phyloP scores from a whole-genome alignment of 345 rosid genomes.

The Sisymbrium irio region DNA sequence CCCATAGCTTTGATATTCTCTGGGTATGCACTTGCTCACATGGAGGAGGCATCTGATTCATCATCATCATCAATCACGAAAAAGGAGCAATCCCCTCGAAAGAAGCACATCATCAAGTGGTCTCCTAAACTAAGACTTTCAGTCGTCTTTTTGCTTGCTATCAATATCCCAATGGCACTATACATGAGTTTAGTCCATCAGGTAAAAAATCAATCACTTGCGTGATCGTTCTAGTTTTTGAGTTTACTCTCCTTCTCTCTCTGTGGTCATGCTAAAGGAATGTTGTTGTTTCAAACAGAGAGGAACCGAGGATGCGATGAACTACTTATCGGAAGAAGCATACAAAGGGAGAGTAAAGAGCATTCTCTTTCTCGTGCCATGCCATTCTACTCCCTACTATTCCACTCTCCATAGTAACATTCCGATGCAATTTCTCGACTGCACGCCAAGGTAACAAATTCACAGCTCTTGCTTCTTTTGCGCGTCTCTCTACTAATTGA shows the following conservation, averaged over 20 bases:
- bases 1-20: conserved; percentile 85
- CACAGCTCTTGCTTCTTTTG: conserved; percentile 5
- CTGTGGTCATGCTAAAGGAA: conserved; percentile 5
- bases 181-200: conserved; percentile 89
- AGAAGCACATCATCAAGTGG: conserved; percentile 33
- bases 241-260: neutral
- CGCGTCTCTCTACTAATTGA: neutral
- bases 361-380: conserved; percentile 82
- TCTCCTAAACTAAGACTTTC: conserved; percentile 46
- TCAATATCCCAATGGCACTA: conserved; percentile 85
- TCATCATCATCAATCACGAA: conserved; percentile 6
- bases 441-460: conserved; percentile 71
- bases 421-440: conserved; percentile 72
- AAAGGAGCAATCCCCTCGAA: conserved; percentile 40
- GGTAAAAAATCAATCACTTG: conserved; percentile 41
- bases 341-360: conserved; percentile 55
- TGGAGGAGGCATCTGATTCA: conserved; percentile 42
- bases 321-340: conserved; percentile 78
- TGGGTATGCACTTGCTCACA: conserved; percentile 64
- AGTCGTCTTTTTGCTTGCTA: conserved; percentile 66
- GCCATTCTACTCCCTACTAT: conserved; percentile 92
- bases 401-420: conserved; percentile 65
- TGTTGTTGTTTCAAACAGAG: conserved; percentile 49
- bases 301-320: conserved; percentile 95
- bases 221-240: neutral